Evolutionary conservation across 768 basidiomycete genomes (phyloP).

Genomic region (Leccinum uliginosum): DNA sequence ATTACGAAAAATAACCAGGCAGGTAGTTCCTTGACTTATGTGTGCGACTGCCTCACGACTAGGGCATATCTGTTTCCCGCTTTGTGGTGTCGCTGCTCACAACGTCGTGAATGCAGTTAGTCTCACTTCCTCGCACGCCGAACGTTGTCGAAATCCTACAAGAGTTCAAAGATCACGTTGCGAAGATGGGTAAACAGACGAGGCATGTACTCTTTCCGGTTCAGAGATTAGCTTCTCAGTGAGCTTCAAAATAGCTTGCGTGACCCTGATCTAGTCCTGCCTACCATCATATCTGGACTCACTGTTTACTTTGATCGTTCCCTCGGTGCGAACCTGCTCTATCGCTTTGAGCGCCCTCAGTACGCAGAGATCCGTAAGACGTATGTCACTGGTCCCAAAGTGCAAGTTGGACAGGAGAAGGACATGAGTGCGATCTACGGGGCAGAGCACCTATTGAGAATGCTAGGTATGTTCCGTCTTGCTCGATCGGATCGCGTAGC

Average conservation of each 20-base stretch:
- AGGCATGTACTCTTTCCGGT: conserved; percentile 34
- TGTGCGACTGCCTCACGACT: background rate
- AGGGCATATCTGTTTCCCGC: background rate
- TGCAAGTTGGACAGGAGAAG: conserved; percentile 64
- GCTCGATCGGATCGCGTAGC: background rate
- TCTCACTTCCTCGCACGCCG: conserved; percentile 76
- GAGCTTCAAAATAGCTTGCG: conserved; percentile 44
- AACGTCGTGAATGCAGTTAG: conserved; percentile 50
- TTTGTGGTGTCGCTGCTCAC: background rate
- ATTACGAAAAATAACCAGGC: conserved; percentile 95
- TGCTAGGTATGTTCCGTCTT: conserved; percentile 67
- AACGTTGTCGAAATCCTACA: conserved; percentile 73
- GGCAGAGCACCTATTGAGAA: conserved; percentile 86
- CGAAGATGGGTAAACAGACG: conserved; percentile 41
- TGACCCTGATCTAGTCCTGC: conserved; percentile 64
- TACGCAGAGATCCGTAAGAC: conserved; percentile 74
- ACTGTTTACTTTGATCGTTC: conserved; percentile 92
- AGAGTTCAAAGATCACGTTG: conserved; percentile 69
- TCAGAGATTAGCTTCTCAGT: background rate
- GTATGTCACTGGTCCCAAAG: conserved; percentile 71
- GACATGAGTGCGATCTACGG: conserved; percentile 92
- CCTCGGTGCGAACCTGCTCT: conserved; percentile 83
- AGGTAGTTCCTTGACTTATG: conserved; percentile 5
- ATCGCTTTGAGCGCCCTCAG: conserved; percentile 93
- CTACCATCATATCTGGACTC: conserved; percentile 82